These are phyloP conservation scores for Corylus avellana DNA, from an alignment of 306 rosid species.

Conservation along the genomic window DNA sequence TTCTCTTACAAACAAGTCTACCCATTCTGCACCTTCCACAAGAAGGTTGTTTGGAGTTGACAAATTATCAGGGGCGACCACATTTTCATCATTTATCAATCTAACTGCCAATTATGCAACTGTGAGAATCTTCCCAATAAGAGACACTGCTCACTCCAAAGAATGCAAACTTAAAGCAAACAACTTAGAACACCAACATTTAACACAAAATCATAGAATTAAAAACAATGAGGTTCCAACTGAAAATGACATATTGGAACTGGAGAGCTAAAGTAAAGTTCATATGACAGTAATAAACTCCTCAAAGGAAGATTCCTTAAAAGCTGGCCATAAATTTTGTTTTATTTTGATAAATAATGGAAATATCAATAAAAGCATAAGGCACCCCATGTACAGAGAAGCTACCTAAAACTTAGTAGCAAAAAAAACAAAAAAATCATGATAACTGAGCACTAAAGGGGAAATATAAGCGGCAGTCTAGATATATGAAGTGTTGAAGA, in stretches of 20 bases:
- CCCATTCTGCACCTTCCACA: conserved; percentile 85
- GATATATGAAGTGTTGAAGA: no score
- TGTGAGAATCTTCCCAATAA: conserved; percentile 7
- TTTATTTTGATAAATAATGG: no score
- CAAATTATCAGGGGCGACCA: conserved; percentile 43
- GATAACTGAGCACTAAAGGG: no score
- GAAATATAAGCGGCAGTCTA: no score
- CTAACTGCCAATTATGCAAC: conserved; percentile 39
- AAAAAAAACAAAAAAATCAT: no score
- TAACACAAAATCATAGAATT: neutral
- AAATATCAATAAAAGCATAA: no score
- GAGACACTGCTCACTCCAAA: neutral
- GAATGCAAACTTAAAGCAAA: neutral
- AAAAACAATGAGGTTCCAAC: neutral
- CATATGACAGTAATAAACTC: neutral
- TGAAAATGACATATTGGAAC: neutral
- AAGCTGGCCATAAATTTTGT: neutral
- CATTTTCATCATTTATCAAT: conserved; percentile 38
- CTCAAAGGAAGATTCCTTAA: neutral
- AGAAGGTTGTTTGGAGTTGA: conserved; percentile 56
- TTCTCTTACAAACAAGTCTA: conserved; percentile 81
- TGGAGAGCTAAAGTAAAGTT: neutral
- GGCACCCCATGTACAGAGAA: no score
- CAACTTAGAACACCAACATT: neutral
- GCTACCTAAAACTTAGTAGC: no score